Conservation (phyloP, 2,329 filamentous ascomycete genomes). For the Fusarium aywerte region DNA sequence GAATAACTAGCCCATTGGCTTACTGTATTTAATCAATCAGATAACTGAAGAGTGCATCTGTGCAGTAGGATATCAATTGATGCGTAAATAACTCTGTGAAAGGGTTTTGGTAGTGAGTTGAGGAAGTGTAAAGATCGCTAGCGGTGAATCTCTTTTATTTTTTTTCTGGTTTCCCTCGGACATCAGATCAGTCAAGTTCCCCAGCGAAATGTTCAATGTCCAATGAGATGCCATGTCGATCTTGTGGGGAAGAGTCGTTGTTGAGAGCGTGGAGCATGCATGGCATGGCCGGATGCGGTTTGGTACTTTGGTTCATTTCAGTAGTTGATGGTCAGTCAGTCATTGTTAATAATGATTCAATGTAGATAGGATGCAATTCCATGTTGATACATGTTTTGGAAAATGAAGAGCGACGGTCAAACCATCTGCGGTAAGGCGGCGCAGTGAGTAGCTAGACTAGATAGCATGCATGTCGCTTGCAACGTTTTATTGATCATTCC, state of each 20-base stretch:
- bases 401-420: neutral
- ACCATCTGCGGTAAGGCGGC: slow-evolving; percentile 7
- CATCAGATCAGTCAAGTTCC: slow-evolving; percentile 11
- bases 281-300: slow-evolving; percentile 35
- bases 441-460: slow-evolving; percentile 10
- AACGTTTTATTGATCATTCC: neutral
- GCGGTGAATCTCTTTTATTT: slow-evolving; percentile 38
- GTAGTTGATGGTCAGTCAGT: neutral
- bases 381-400: neutral
- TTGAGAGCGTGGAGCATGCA: slow-evolving; percentile 34
- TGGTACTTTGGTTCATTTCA: slow-evolving; percentile 28
- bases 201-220: slow-evolving; percentile 13
- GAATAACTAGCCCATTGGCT: slow-evolving; percentile 24
- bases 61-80: slow-evolving; percentile 14
- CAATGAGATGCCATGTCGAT: slow-evolving; percentile 21
- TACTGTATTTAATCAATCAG: slow-evolving; percentile 4
- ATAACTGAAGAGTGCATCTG: neutral
- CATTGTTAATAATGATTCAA: neutral
- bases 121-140: slow-evolving; percentile 8
- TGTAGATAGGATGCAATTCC: slow-evolving; percentile 7
- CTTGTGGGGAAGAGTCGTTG: slow-evolving; percentile 30
- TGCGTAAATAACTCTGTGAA: neutral
- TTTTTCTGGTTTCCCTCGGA: neutral
- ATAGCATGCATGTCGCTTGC: neutral
- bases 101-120: slow-evolving; percentile 6